phyloP scores from a whole-genome alignment of 306 rosid genomes.

The Calophaca sinica region DNA sequence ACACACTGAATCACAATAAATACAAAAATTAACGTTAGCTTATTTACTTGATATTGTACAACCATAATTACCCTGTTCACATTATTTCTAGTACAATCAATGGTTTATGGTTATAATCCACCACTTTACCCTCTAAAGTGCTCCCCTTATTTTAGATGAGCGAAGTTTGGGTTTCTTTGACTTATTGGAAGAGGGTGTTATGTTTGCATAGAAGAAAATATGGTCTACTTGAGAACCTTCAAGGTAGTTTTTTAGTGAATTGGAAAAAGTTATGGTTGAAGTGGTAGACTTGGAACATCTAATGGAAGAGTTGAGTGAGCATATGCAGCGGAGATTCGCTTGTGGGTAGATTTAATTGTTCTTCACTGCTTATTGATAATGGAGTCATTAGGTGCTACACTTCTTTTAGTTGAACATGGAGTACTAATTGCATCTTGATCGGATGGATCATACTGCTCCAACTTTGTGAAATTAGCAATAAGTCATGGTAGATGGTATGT shows the following conservation, averaged over 20 bases:
- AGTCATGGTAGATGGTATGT: conserved; percentile 5
- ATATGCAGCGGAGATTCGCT: background rate
- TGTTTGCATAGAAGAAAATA: conserved; percentile 13
- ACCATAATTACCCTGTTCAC: background rate
- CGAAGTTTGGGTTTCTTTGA: conserved; percentile 3
- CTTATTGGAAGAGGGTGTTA: conserved; percentile 1
- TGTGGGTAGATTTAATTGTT: conserved; percentile 30
- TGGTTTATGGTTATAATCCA: background rate
- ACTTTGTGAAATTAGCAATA: conserved; percentile 19
- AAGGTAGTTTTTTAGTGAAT: background rate
- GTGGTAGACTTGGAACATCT: background rate
- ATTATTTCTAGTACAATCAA: background rate
- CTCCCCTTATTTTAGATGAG: background rate
- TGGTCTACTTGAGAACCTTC: conserved; percentile 22
- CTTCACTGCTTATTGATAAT: conserved; percentile 9
- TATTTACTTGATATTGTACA: background rate
- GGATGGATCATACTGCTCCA: background rate
- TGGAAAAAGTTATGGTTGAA: background rate
- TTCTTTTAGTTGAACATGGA: conserved; percentile 12
- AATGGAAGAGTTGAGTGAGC: background rate
- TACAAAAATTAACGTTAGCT: background rate
- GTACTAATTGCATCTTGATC: conserved; percentile 27
- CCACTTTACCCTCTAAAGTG: background rate
- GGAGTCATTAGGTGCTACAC: conserved; percentile 17
- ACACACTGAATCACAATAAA: background rate